Percentiles rank a stretch among this genome's conserved stretches.
Evolutionary conservation across 768 basidiomycete species (phyloP).

Genomic region (Auricularia sp.): DNA sequence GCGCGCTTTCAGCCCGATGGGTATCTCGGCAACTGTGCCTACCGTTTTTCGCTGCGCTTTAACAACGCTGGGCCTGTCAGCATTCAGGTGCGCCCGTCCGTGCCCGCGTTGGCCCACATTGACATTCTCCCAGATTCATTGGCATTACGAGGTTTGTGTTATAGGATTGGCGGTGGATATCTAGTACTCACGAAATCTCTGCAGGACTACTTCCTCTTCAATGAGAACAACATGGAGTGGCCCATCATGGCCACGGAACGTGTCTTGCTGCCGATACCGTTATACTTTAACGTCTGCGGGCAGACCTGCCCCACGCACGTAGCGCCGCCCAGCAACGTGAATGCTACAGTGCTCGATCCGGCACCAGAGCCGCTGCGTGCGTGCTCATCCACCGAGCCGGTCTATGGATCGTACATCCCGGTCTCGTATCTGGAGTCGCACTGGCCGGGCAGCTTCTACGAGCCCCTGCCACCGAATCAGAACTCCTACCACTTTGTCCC

Average conservation of each 20-base stretch:
- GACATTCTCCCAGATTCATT: neutral
- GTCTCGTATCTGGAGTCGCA: neutral
- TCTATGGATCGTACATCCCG: neutral
- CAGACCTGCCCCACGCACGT: neutral
- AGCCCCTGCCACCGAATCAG: neutral
- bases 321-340: neutral
- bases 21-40: neutral
- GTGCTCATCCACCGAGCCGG: neutral
- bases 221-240: constrained; percentile 1
- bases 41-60: neutral
- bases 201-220: neutral
- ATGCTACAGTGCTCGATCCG: neutral
- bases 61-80: neutral
- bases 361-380: neutral
- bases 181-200: neutral
- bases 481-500: neutral
- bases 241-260: neutral
- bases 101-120: neutral
- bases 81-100: neutral
- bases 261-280: neutral
- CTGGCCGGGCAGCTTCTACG: neutral
- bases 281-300: neutral
- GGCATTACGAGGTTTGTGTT: neutral
- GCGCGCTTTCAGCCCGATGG: neutral
- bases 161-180: neutral